These are phyloP conservation scores for Rubus idaeus DNA, from an alignment of 306 rosid species.

Conservation along the genomic window DNA sequence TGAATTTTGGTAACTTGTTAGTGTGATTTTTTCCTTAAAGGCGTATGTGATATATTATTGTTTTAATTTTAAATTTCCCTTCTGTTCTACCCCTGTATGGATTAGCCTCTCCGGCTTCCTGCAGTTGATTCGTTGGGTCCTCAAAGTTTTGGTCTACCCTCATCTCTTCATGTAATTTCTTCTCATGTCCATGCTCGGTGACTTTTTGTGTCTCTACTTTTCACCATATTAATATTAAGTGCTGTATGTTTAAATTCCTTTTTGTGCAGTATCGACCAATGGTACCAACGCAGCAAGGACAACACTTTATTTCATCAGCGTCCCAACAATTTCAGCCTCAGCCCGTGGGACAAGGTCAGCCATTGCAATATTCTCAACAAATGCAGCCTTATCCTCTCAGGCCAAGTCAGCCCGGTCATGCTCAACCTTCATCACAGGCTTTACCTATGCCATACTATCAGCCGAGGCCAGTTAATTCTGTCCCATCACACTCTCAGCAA, in stretches of 20 bases:
- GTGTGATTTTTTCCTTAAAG: not conserved
- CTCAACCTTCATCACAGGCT: conserved; percentile 61
- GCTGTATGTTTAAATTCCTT: conserved; percentile 19
- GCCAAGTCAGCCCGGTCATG: conserved; percentile 69
- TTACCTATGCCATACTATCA: conserved; percentile 67
- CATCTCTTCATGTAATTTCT: conserved; percentile 26
- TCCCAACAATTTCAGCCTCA: conserved; percentile 78
- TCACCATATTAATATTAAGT: conserved; percentile 17
- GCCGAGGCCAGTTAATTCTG: conserved; percentile 69
- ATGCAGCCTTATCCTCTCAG: conserved; percentile 76
- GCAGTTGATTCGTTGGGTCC: conserved; percentile 38
- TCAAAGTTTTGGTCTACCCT: conserved; percentile 39
- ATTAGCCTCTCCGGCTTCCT: conserved; percentile 23
- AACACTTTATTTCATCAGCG: conserved; percentile 53
- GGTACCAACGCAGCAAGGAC: conserved; percentile 77
- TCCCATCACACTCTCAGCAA: conserved; percentile 69
- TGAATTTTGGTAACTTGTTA: not conserved
- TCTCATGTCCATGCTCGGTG: conserved; percentile 6
- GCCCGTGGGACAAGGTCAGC: conserved; percentile 75
- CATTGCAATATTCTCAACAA: conserved; percentile 74
- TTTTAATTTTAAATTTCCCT: not conserved
- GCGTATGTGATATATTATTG: not conserved
- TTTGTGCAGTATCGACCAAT: conserved; percentile 70
- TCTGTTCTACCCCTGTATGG: not conserved
- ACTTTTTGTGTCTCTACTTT: conserved; percentile 19